Evolutionary conservation across 2,329 filamentous ascomycete species (phyloP).

Genomic region (Didymella exigua): DNA sequence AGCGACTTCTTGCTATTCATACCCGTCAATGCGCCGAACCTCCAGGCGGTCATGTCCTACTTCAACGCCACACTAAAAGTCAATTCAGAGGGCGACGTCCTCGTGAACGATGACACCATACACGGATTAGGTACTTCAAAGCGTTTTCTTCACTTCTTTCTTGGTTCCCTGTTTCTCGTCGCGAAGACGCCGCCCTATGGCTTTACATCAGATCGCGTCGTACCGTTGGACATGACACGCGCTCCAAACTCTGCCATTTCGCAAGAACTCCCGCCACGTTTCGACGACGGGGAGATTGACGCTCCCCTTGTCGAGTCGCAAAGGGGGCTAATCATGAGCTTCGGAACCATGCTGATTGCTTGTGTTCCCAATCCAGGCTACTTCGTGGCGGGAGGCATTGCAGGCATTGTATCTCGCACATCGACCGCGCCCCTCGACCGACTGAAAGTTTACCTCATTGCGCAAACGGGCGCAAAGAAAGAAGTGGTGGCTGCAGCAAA

Average conservation of each 20-base stretch:
- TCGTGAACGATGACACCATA: slow-evolving; percentile 87
- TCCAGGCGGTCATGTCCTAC: slow-evolving; percentile 85
- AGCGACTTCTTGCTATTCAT: slow-evolving; percentile 93
- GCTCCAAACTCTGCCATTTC: slow-evolving; percentile 30
- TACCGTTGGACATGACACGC: slow-evolving; percentile 35
- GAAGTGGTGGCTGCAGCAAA: slow-evolving; percentile 70
- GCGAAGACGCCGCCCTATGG: slow-evolving; percentile 56
- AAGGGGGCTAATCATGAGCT: slow-evolving; percentile 37
- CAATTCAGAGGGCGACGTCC: slow-evolving; percentile 91
- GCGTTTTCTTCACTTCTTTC: slow-evolving; percentile 72
- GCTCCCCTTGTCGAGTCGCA: slow-evolving; percentile 37
- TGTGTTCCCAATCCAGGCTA: slow-evolving; percentile 88
- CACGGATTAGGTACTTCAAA: slow-evolving; percentile 89
- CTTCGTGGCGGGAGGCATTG: slow-evolving; percentile 92
- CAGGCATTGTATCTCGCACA: slow-evolving; percentile 92
- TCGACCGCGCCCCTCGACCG: slow-evolving; percentile 95
- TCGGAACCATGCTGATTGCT: slow-evolving; percentile 60
- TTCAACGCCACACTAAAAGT: slow-evolving; percentile 89
- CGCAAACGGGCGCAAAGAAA: slow-evolving; percentile 73
- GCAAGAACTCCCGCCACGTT: slow-evolving; percentile 47
- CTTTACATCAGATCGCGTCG: slow-evolving; percentile 32
- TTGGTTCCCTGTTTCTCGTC: slow-evolving; percentile 76
- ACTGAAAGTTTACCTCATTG: slow-evolving; percentile 95
- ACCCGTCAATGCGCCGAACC: slow-evolving; percentile 68
- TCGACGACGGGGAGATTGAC: slow-evolving; percentile 32